A percentile compares a stretch with the other conserved stretches of the same genome.
These are phyloP conservation scores for Yamadazyma philogaea DNA, from an alignment of 805 yeast genomes.

Conservation along the genomic window DNA sequence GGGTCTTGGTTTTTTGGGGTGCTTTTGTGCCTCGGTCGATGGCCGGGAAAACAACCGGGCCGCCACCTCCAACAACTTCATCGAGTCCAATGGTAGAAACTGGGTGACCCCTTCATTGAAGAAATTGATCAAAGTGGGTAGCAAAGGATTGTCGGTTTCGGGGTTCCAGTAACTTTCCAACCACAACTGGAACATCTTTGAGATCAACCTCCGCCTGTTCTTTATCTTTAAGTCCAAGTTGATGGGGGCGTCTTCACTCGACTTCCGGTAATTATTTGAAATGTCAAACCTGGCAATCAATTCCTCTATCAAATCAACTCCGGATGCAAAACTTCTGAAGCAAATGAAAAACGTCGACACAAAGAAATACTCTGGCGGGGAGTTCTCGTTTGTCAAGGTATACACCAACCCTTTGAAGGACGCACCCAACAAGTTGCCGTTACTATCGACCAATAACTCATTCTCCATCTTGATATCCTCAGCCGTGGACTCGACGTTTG, in stretches of 20 bases:
- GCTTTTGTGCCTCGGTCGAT: slow-evolving; percentile 40
- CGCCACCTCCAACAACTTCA: slow-evolving; percentile 57
- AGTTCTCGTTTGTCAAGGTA: slow-evolving; percentile 61
- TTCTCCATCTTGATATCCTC: slow-evolving; percentile 19
- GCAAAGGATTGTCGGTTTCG: slow-evolving; percentile 52
- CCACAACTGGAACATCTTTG: slow-evolving; percentile 76
- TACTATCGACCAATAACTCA: slow-evolving; percentile 52
- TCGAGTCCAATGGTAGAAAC: slow-evolving; percentile 62
- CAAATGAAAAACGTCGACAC: slow-evolving; percentile 74
- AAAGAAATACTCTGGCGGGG: slow-evolving; percentile 65
- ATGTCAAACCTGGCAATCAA: slow-evolving; percentile 65
- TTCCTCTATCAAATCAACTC: slow-evolving; percentile 65
- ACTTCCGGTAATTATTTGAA: slow-evolving; percentile 25
- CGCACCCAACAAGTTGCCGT: slow-evolving; percentile 60
- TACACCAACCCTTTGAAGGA: slow-evolving; percentile 67
- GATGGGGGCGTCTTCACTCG: slow-evolving; percentile 15
- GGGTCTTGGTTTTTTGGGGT: slow-evolving; percentile 12
- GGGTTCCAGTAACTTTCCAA: slow-evolving; percentile 86
- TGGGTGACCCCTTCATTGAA: slow-evolving; percentile 72
- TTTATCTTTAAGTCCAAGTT: slow-evolving; percentile 38
- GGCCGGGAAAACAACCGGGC: slow-evolving; percentile 58
- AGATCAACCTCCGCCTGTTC: slow-evolving; percentile 64
- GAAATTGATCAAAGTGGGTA: slow-evolving; percentile 72
- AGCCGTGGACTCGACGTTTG: slow-evolving; percentile 15
- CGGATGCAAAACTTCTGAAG: slow-evolving; percentile 66